A percentile compares a stretch with the other conserved stretches of the same genome.
phyloP scores from a whole-genome alignment of 1,284 basidiomycete genomes.

The Leccinum insolens region DNA sequence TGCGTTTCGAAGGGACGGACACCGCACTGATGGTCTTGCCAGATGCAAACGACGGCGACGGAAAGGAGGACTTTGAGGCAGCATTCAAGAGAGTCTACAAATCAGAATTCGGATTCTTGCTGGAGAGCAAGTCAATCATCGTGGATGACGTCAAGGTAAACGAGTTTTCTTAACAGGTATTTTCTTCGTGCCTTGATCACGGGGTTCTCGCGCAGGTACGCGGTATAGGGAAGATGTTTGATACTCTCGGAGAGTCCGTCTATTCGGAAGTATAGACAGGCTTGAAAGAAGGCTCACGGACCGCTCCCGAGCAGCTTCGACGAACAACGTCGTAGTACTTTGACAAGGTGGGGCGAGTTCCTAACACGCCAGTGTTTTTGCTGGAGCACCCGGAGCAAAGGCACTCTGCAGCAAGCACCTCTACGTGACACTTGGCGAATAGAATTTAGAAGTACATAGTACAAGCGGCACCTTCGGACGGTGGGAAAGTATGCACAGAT shows the following conservation, averaged over 20 bases:
- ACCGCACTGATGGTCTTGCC: constrained; percentile 89
- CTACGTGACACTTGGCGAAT: constrained; percentile 58
- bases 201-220: constrained; percentile 45
- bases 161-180: not conserved
- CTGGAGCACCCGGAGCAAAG: constrained; percentile 65
- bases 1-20: constrained; percentile 92
- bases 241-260: constrained; percentile 80
- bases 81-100: constrained; percentile 82
- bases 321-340: constrained; percentile 72
- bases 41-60: constrained; percentile 51
- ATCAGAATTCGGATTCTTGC: constrained; percentile 89
- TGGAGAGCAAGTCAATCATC: constrained; percentile 76
- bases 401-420: constrained; percentile 73
- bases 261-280: constrained; percentile 63
- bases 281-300: constrained; percentile 48
- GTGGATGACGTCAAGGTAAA: constrained; percentile 90
- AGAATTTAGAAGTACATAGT: constrained; percentile 6
- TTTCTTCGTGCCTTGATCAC: constrained; percentile 1
- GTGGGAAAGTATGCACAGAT: too few relatives aligned
- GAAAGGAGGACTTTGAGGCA: constrained; percentile 73
- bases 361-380: constrained; percentile 80
- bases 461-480: too few relatives aligned
- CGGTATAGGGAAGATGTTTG: constrained; percentile 89
- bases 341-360: constrained; percentile 70
- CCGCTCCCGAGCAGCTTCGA: constrained; percentile 48